Conservation (phyloP, 2,329 filamentous ascomycete species). For the Fonsecaea erecta region DNA sequence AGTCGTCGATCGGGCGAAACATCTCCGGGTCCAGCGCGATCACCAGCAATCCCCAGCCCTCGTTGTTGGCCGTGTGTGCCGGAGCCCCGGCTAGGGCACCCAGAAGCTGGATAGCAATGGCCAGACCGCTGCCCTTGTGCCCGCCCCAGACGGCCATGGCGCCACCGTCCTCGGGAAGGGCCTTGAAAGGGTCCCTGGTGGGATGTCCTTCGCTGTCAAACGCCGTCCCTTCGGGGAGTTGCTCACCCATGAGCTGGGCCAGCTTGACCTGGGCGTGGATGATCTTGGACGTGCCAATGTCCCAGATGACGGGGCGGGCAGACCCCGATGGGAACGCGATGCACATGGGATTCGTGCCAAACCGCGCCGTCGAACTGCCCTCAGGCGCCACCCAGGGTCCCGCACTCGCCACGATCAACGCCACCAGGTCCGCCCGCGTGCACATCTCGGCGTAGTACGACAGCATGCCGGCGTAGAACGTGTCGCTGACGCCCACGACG, state of each 20-base stretch:
- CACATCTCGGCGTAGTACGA: conserved; percentile 28
- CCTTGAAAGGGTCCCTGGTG: conserved; percentile 15
- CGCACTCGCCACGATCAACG: conserved; percentile 14
- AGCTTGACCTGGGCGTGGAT: conserved; percentile 23
- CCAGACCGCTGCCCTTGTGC: conserved; percentile 21
- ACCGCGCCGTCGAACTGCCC: conserved; percentile 8
- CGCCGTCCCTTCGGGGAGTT: conserved; percentile 15
- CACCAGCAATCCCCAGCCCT: conserved; percentile 15
- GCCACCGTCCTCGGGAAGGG: conserved; percentile 13
- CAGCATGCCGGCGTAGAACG: conserved; percentile 23
- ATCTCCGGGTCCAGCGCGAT: conserved; percentile 23
- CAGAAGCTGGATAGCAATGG: conserved; percentile 22
- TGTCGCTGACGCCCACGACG: conserved; percentile 16
- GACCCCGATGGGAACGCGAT: conserved; percentile 12
- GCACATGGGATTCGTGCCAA: conserved; percentile 27
- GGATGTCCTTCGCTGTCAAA: conserved; percentile 12
- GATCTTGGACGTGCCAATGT: conserved; percentile 27
- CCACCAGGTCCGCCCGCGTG: conserved; percentile 14
- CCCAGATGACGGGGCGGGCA: conserved; percentile 21
- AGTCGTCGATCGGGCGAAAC: conserved; percentile 22
- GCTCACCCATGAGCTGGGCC: conserved; percentile 5
- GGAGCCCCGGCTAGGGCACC: conserved; percentile 16
- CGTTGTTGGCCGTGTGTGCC: neutral
- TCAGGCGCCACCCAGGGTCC: conserved; percentile 24
- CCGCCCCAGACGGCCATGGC: conserved; percentile 25